Evolutionary conservation across 208 protist species (phyloP), one percentile per base, ranked within the genome.

Genomic region (Herpetomonas tarakana): DNA sequence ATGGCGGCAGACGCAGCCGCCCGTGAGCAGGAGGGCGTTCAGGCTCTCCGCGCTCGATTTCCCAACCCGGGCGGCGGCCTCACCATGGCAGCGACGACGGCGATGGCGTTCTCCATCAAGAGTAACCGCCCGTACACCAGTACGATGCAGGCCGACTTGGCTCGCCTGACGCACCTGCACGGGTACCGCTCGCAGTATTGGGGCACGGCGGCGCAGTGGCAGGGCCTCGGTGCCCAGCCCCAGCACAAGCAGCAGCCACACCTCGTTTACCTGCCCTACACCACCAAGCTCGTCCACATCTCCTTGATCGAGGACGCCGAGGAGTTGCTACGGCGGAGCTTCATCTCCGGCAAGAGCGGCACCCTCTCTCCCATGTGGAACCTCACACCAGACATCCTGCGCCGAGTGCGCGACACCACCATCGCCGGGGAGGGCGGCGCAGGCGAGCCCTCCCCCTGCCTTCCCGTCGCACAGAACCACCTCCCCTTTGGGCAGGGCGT

Each of bases 121-220:
- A 71, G 62, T 0, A 70, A 58, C 39, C 35, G 30, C 4, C 46
- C 59, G 21, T 88, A 77, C 28, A 26, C 19, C 24, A 11, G 2
- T 0, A 1, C 22, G 22, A 16, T 76, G 14, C 47, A 71, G 39
- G 16, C 9, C 1, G 2, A 65, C 1, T 67, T 92, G 25, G 59
- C 67, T 21, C 46, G 50, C 2, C 6, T 75, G 7, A 55, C 58
- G 11, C 27, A 45, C 29, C 41, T 27, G 11, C 41, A 60, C 2
- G 49, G 66, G 7, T 94, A 86, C 60, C 30, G 53, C 11, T 91
- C 85, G 2, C 56, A 51, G 24, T 92, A 79, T 77, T 94, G 83
- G 82, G 88, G 74, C 4, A 91, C 82, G 27, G 0, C 25, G 1
- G 52, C 9, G 14, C 66, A 80, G 60, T 91, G 83, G 80, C 4